These are phyloP conservation scores for Rhododendron ferrugineum DNA, from an alignment of 148 eudicot genomes.

Conservation along the genomic window DNA sequence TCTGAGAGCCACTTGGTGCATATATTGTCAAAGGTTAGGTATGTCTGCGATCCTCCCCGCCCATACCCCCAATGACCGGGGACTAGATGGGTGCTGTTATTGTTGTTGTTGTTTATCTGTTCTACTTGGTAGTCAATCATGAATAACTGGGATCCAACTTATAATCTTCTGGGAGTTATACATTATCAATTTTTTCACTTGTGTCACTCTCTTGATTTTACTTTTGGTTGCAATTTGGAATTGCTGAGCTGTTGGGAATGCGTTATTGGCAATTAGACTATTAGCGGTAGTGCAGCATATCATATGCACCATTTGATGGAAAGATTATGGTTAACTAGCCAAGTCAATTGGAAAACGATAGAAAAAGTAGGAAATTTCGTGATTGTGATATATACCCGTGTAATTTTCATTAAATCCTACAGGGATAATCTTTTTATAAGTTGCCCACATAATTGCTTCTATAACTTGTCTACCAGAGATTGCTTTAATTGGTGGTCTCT, in stretches of 20 bases:
- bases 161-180: not conserved
- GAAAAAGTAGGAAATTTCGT: not conserved
- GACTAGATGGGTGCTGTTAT: not conserved
- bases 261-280: not conserved
- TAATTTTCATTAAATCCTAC: not conserved
- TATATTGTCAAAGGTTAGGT: too few species aligned
- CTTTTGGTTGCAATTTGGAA: not conserved
- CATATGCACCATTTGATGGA: not conserved
- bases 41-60: too few species aligned
- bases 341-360: not conserved
- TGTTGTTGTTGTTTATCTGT: not conserved
- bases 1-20: too few species aligned
- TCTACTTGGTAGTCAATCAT: not conserved
- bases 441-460: not conserved
- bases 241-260: not conserved
- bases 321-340: not conserved
- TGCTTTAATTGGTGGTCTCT: not conserved
- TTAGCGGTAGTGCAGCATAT: not conserved
- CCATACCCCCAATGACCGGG: not conserved
- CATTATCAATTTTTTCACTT: not conserved
- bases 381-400: not conserved
- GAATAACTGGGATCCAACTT: not conserved
- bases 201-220: not conserved
- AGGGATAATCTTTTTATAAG: not conserved
- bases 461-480: not conserved